phyloP scores from a whole-genome alignment of 2,329 filamentous ascomycete species.

The Cladorrhinum sp. region DNA sequence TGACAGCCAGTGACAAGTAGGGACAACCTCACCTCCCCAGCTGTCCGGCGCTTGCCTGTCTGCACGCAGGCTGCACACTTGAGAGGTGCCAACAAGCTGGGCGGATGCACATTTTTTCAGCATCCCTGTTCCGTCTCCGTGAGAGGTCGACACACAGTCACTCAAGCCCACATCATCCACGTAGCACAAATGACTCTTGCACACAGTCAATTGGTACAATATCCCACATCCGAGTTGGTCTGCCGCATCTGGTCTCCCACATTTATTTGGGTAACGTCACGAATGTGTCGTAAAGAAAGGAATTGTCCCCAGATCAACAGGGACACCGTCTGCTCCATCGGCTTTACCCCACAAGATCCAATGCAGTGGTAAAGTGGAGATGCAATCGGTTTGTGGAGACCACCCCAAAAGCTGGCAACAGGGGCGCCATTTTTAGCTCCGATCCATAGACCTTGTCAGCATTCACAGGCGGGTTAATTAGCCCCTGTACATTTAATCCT shows the following conservation, averaged over 20 bases:
- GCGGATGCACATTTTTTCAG: neutral
- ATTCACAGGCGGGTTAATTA: neutral
- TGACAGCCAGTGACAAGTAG: constrained; percentile 1
- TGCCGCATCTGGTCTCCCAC: neutral
- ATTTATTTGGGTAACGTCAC: too few species aligned
- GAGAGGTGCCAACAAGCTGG: neutral
- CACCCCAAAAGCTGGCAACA: neutral
- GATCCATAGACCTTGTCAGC: neutral
- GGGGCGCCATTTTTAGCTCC: neutral
- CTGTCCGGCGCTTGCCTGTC: constrained; percentile 3
- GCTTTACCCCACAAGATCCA: neutral
- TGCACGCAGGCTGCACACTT: neutral
- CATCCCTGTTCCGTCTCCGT: neutral
- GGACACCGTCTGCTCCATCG: neutral
- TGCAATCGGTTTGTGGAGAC: neutral
- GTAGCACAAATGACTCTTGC: neutral
- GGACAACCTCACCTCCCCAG: neutral
- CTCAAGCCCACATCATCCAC: neutral
- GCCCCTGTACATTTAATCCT: too few species aligned
- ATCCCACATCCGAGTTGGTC: neutral
- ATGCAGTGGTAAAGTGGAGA: neutral
- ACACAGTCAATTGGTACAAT: neutral
- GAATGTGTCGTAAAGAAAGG: too few species aligned
- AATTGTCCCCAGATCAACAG: neutral
- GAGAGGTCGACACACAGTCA: neutral